Evolutionary conservation across 768 basidiomycete genomes (phyloP), one percentile per base, ranked within the genome.

Genomic region (Phanerodontia chrysosporium): DNA sequence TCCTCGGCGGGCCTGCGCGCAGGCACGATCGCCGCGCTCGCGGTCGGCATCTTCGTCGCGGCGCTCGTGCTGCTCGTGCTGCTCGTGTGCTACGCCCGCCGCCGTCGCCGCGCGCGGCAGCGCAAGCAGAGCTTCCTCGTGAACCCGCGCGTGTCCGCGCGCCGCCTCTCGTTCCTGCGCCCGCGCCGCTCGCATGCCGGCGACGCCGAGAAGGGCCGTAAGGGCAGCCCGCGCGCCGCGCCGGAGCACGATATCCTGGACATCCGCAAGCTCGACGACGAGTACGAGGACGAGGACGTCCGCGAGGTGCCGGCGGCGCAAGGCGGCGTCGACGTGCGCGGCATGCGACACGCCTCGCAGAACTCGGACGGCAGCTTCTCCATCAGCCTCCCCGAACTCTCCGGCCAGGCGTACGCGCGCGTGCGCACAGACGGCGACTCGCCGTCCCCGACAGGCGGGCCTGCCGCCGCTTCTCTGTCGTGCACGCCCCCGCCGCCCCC

Each of bases 1-100:
- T 71, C 77, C 21, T 61, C 58, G 32, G 44, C 67, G 4, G 9
- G n/a, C 3, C 52, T 25, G 30, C 59, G 80, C 1, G 73, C 73
- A 60, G 86, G 88, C 45, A 84, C 87, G 1, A 83, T 89, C 55
- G 87, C 87, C 21, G 89, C 87, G 0, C 74, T 88, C 29, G 79
- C 78, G 10, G 75, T 90, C 1, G 86, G 82, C 2, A 77, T 78
- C 22, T 68, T 83, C 21, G 72, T 90, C 9, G 76, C 79, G 27
- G 74, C 83, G 64, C 55, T 86, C 28, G 59, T 84, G 3, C 58
- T 79, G 49, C 69, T 75, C 14, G 66, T 83, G 1, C 77, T 78
- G 60, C 81, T 73, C 62, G 74, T 78, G 58, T 73, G 77, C 51
- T 69, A 81, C 53, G 73, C 79, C 52, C 80, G 84, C 29, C 71